Evolutionary conservation across 2,329 filamentous ascomycete genomes (phyloP).

Genomic region (Epichloe typhina): DNA sequence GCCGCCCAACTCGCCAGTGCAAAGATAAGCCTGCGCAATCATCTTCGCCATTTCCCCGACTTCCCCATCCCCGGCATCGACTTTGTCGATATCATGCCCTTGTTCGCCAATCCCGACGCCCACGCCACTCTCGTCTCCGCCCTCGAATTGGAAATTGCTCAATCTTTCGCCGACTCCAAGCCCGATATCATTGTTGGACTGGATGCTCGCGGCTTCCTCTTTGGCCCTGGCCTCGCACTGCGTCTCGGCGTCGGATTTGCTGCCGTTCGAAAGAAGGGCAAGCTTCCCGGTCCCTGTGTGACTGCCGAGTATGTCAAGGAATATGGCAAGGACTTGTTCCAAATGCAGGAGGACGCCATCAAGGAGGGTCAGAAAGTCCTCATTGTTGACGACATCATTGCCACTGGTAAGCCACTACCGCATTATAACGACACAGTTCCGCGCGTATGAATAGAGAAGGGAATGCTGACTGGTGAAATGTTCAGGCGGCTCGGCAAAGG

Average conservation of each 20-base stretch:
- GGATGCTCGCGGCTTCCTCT: conserved; percentile 89
- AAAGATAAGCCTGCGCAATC: conserved; percentile 56
- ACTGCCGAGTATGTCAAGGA: conserved; percentile 88
- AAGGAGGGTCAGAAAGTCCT: conserved; percentile 79
- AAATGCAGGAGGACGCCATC: conserved; percentile 84
- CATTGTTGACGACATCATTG: conserved; percentile 95
- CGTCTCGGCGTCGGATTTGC: conserved; percentile 76
- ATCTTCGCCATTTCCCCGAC: conserved; percentile 77
- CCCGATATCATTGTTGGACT: conserved; percentile 89
- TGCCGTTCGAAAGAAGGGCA: conserved; percentile 87
- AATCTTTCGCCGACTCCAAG: conserved; percentile 45
- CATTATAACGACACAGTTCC: neutral
- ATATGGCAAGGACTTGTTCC: conserved; percentile 89
- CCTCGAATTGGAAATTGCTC: conserved; percentile 68
- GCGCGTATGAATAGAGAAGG: neutral
- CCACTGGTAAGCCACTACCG: conserved; percentile 60
- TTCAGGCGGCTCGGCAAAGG: conserved; percentile 77
- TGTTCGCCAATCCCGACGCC: conserved; percentile 66
- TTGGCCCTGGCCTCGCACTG: conserved; percentile 80
- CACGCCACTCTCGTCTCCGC: conserved; percentile 71
- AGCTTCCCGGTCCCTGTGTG: conserved; percentile 79
- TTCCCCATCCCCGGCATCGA: conserved; percentile 87
- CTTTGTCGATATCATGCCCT: conserved; percentile 95
- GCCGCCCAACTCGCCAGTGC: conserved; percentile 53
- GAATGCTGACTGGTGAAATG: neutral